These are phyloP conservation scores for Cordyceps cicadae DNA, from an alignment of 2,329 filamentous ascomycete genomes.

Conservation along the genomic window DNA sequence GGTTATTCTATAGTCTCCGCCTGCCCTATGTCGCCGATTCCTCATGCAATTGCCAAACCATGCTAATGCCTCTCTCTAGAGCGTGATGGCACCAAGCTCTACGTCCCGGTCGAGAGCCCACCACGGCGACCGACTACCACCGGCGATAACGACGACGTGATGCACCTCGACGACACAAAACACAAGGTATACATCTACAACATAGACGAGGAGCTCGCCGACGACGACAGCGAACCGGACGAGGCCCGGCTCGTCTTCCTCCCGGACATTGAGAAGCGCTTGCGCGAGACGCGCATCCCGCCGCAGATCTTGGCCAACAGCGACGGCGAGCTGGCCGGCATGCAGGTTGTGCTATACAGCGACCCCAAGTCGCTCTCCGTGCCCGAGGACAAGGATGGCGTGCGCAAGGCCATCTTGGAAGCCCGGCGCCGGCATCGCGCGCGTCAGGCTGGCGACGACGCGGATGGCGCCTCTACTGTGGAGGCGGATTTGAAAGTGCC, in stretches of 20 bases:
- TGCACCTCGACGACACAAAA: conserved; percentile 81
- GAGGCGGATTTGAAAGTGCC: not conserved
- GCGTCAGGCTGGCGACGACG: conserved; percentile 28
- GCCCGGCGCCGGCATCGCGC: conserved; percentile 61
- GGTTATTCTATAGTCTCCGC: not conserved
- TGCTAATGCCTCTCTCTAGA: conserved; percentile 34
- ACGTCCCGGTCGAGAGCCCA: conserved; percentile 53
- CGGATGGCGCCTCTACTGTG: not conserved
- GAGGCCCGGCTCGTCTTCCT: conserved; percentile 66
- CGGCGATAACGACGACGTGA: conserved; percentile 45
- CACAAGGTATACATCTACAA: conserved; percentile 87
- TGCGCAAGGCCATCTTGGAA: conserved; percentile 77
- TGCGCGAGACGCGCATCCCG: conserved; percentile 63
- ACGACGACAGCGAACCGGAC: conserved; percentile 31
- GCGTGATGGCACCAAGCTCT: conserved; percentile 54
- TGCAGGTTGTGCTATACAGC: conserved; percentile 77
- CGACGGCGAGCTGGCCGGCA: conserved; percentile 47
- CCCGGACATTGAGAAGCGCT: conserved; percentile 75
- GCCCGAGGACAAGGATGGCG: conserved; percentile 64
- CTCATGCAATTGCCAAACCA: not conserved
- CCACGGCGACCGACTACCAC: not conserved
- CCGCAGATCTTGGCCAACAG: conserved; percentile 52
- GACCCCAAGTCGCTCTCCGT: conserved; percentile 70
- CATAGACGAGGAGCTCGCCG: conserved; percentile 75
- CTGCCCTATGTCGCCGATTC: conserved; percentile 6